Evolutionary conservation across 2,329 filamentous ascomycete genomes (phyloP).

Genomic region (Bisporella sp.): DNA sequence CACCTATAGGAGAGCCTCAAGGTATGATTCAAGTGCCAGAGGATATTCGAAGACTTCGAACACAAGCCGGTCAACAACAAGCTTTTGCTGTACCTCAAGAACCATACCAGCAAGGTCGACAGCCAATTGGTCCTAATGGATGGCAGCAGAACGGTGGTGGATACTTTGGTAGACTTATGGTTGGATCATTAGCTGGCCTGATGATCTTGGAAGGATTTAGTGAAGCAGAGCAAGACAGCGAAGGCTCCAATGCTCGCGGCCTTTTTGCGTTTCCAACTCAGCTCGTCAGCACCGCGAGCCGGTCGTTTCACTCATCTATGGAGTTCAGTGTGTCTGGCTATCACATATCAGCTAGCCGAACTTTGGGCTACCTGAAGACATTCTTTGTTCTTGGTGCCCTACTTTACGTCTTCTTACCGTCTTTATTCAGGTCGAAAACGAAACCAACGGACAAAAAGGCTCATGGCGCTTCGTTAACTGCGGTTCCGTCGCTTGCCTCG

Average conservation of each 20-base stretch:
- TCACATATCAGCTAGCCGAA: conserved; percentile 36
- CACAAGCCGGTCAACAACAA: conserved; percentile 22
- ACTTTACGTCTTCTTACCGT: conserved; percentile 48
- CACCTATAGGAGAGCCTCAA: conserved; percentile 33
- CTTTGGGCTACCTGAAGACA: conserved; percentile 46
- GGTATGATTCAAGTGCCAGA: conserved; percentile 62
- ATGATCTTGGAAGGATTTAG: conserved; percentile 83
- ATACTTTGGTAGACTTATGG: conserved; percentile 69
- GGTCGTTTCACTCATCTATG: conserved; percentile 31
- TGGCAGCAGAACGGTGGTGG: conserved; percentile 46
- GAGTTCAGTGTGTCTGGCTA: conserved; percentile 48
- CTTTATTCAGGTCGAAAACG: conserved; percentile 36
- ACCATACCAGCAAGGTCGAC: conserved; percentile 40
- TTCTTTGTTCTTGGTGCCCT: conserved; percentile 45
- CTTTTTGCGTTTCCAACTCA: conserved; percentile 58
- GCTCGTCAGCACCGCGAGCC: conserved; percentile 42
- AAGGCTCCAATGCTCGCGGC: conserved; percentile 58
- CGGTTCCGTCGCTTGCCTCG: conserved; percentile 67
- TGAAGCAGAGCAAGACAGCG: conserved; percentile 53
- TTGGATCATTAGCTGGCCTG: conserved; percentile 82
- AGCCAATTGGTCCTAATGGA: conserved; percentile 46
- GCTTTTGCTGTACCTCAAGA: conserved; percentile 25
- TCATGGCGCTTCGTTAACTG: conserved; percentile 31
- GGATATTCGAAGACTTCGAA: conserved; percentile 42
- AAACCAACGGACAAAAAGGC: conserved; percentile 33